phyloP scores from a whole-genome alignment of 345 rosid genomes.

The Rhizophora mangle region DNA sequence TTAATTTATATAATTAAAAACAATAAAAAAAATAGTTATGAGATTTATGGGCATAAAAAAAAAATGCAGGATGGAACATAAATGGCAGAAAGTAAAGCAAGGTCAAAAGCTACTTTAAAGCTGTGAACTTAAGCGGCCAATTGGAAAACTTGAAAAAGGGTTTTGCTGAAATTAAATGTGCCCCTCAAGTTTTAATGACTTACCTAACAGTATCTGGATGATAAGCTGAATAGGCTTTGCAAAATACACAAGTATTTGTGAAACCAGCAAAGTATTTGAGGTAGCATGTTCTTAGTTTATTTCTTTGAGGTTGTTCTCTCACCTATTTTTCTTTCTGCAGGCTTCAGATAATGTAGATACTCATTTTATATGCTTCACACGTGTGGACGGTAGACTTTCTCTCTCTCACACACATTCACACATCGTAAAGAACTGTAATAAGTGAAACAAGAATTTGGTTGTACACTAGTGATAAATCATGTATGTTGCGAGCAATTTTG shows the following conservation, averaged over 20 bases:
- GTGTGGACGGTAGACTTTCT: constrained; percentile 36
- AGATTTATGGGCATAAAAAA: no score
- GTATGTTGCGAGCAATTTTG: no score
- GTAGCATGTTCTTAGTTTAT: background rate
- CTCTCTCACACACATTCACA: no score
- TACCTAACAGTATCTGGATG: background rate
- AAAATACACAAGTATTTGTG: no score
- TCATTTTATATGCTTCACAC: constrained; percentile 82
- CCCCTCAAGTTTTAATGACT: background rate
- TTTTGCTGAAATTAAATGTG: background rate
- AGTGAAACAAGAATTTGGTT: background rate
- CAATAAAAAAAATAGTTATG: no score
- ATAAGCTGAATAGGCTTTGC: no score
- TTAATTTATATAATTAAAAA: no score
- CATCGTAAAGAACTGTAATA: background rate
- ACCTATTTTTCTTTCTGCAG: constrained; percentile 31
- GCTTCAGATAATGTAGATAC: constrained; percentile 59
- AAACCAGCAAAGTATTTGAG: no score
- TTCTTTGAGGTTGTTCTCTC: background rate
- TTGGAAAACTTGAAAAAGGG: constrained; percentile 3
- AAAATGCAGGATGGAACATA: background rate
- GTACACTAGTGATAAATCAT: background rate
- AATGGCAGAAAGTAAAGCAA: background rate
- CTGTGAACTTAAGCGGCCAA: background rate
- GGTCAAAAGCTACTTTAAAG: background rate